Evolutionary conservation across 2,329 filamentous ascomycete genomes (phyloP), one percentile per base, ranked within the genome.

Genomic region (Piedraia hortae): DNA sequence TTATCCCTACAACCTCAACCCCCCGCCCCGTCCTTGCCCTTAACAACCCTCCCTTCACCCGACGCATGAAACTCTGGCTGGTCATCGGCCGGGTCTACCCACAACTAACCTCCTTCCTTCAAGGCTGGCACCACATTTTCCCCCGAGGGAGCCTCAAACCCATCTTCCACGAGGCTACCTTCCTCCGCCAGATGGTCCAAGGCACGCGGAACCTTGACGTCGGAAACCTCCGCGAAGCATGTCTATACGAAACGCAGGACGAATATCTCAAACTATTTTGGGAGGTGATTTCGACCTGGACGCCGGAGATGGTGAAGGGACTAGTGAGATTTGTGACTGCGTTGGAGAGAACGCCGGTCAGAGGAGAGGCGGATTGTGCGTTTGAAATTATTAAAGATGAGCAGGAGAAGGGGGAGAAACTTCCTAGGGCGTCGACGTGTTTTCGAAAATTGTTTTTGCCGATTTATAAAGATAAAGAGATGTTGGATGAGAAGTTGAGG

Each of bases 241-340:
- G 74, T 0, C 64, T 65, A 9, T 93, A 93, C 43, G 73, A 85
- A 20, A 74, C 73, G 8, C 93, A 75, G 54, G 60, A 68, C 20
- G 51, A 63, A 0, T 62, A 69, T 1, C 64, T 97, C 18, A 50
- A 53, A 12, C 62, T 72, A 33, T 93, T 97, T 42, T 97, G 85
- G 85, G 55, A 55, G 7, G 58, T 91, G 5, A 71, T 90, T 1
- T 59, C 59, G 31, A 45, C 42, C 16, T 85, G 62, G 38, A 56
- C 63, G 27, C 55, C 68, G 9, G 53, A 59, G 19, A 70, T 80
- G 53, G 70, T 70, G 44, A 60, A 65, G 23, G 64, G 62, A 35
- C 49, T 97, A 15, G 54, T 97, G 14, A 78, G 91, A 42, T 97
- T 97, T 37, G 80, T 97, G 14, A 97, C 85, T 8, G 82, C 82